Conservation (phyloP, 2,329 filamentous ascomycete genomes). For the Coccinonectria pachysandricola region DNA sequence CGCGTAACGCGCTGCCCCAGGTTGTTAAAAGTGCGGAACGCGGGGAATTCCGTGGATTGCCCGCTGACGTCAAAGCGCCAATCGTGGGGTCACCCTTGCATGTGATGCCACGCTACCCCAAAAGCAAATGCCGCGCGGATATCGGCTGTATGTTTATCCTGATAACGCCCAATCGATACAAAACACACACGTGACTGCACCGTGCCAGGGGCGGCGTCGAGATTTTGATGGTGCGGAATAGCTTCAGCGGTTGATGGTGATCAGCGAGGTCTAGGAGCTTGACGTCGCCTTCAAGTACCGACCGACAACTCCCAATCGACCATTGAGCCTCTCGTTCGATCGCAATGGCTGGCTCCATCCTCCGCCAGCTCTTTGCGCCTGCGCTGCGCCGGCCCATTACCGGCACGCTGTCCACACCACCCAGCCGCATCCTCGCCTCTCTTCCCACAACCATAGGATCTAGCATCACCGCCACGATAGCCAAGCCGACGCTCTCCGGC, state of each 20-base stretch:
- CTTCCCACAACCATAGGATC: conserved; percentile 25
- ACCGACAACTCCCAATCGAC: conserved; percentile 13
- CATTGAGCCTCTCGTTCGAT: conserved; percentile 3
- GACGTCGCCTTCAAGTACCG: too few relatives aligned
- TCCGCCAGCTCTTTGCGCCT: conserved; percentile 26
- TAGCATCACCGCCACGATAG: too few relatives aligned
- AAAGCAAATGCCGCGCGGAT: too few relatives aligned
- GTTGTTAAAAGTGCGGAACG: too few relatives aligned
- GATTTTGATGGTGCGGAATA: conserved; percentile 14
- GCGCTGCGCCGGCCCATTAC: conserved; percentile 19
- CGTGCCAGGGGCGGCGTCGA: conserved; percentile 12
- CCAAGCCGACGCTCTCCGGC: too few relatives aligned
- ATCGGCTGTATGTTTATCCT: too few relatives aligned
- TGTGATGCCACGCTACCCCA: conserved; percentile 12
- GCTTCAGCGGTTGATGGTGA: conserved; percentile 8
- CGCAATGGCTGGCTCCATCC: conserved; percentile 26
- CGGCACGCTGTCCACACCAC: conserved; percentile 7
- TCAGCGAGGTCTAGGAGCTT: too few relatives aligned
- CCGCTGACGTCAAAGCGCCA: conserved; percentile 21
- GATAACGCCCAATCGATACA: too few relatives aligned
- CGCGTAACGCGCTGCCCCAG: too few relatives aligned
- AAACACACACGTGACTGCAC: conserved; percentile 7
- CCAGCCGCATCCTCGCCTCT: conserved; percentile 8
- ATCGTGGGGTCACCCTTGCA: conserved; percentile 4
- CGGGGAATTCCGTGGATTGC: conserved; percentile 15